Base-by-base conservation (phyloP, 768 basidiomycete species). In the Sporobolomyces pararoseus region DNA sequence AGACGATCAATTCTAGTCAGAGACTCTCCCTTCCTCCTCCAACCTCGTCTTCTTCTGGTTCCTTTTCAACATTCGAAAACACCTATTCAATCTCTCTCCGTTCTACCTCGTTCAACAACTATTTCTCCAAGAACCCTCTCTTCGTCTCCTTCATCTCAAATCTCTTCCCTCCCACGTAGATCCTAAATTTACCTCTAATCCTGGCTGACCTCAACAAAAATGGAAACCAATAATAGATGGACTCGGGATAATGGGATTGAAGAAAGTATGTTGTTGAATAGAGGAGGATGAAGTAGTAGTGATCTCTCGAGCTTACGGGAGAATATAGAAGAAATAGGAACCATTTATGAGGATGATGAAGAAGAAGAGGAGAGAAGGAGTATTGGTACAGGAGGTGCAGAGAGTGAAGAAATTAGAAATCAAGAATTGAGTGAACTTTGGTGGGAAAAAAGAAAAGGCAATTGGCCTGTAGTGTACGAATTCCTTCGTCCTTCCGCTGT, bases 171-270 rank as follows among this genome's bases (percentile, higher is more conserved):
- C 72, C 90, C 97, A 27, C 85, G 87, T 76, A 84, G 96, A 68
- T 95, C 90, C 78, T 99, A 99, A 76, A 97, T 98, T 62, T 97
- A 98, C 80, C 98, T 99, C 79, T 94, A 93, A 1, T 96, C 94
- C 0, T 82, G 98, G 55, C 80, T 99, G 98, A 76, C 96, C 96
- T 0, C 93, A 96, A 79, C 91, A 92, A 4, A 99, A 99, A 79
- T 99, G 95, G 95, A 87, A 87, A 77, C 47, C n/a, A 65, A 62
- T 71, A 59, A 71, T 88, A 53, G 96, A 99, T 57, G 87, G n/a
- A 90, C 90, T 90, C 4, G 92, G 92, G 1, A 88, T 89, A 17
- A 84, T 87, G 81, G 84, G 17, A 86, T 87, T 72, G 94, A 95
- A 94, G 91, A 96, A 74, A 88, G 93, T 37, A 92, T 88, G 55